These are phyloP conservation scores for Novymonas esmeraldas DNA, from an alignment of 208 protist genomes.

Conservation along the genomic window DNA sequence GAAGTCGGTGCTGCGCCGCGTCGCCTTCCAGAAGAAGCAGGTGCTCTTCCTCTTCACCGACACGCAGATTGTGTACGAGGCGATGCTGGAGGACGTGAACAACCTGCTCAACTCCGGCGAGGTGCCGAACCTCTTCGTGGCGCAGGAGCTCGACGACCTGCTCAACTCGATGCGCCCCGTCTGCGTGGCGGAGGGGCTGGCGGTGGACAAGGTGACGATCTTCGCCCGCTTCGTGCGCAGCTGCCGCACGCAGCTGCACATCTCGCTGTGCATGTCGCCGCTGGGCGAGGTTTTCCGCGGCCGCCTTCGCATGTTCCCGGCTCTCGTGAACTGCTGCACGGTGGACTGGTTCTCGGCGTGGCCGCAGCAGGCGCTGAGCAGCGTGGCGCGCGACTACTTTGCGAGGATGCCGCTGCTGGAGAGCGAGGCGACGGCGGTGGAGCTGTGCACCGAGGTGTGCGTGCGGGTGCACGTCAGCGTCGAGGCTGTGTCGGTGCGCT, in stretches of 20 bases:
- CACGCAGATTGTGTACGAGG: constrained; percentile 97
- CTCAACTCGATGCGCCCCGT: constrained; percentile 94
- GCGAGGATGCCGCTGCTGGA: constrained; percentile 43
- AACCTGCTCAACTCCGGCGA: constrained; percentile 98
- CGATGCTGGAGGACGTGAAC: constrained; percentile 99
- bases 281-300: constrained; percentile 95
- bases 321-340: constrained; percentile 98
- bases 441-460: constrained; percentile 90
- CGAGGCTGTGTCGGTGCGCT: constrained; percentile 85
- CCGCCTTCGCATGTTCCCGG: constrained; percentile 98
- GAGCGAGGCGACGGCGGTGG: constrained; percentile 38
- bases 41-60: constrained; percentile 98
- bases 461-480: constrained; percentile 96
- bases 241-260: constrained; percentile 95
- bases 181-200: constrained; percentile 89
- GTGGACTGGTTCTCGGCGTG: constrained; percentile 99
- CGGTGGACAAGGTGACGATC: constrained; percentile 94
- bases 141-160: constrained; percentile 94
- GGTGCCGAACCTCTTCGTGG: constrained; percentile 97
- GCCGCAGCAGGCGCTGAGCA: constrained; percentile 94
- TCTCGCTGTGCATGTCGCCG: constrained; percentile 97
- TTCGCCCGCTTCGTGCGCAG: constrained; percentile 94
- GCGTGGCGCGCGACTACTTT: constrained; percentile 94
- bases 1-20: constrained; percentile 89
- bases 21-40: constrained; percentile 95